These are phyloP conservation scores for Leishmania aethiopica DNA, from an alignment of 208 protist genomes.

Conservation along the genomic window DNA sequence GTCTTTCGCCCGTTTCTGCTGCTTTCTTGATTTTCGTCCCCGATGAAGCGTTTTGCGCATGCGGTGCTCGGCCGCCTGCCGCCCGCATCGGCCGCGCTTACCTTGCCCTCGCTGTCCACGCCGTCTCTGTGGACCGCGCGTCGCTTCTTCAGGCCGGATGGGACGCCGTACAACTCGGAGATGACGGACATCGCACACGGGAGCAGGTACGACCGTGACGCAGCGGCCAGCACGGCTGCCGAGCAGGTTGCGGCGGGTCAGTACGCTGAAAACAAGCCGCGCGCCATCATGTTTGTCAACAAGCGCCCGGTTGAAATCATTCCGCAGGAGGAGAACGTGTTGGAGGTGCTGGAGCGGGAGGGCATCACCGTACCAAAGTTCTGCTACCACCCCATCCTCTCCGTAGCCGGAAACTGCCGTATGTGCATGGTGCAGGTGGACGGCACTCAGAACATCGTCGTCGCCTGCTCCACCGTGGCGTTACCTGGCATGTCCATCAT, in stretches of 20 bases:
- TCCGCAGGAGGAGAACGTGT: slow-evolving; percentile 90
- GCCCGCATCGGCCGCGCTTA: neutral
- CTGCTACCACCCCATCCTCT: slow-evolving; percentile 93
- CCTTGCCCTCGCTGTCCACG: neutral
- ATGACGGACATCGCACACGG: slow-evolving; percentile 62
- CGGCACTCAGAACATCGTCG: slow-evolving; percentile 95
- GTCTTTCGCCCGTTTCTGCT: neutral
- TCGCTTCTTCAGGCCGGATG: slow-evolving; percentile 71
- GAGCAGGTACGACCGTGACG: slow-evolving; percentile 57
- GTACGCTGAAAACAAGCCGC: slow-evolving; percentile 86
- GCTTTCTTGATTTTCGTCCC: neutral
- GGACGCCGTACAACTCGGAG: slow-evolving; percentile 73
- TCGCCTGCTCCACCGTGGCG: slow-evolving; percentile 95
- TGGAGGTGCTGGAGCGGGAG: slow-evolving; percentile 91
- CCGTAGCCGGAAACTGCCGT: slow-evolving; percentile 97
- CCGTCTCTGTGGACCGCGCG: slow-evolving; percentile 25
- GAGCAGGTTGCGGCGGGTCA: slow-evolving; percentile 81
- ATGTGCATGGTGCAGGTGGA: slow-evolving; percentile 98
- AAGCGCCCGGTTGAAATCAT: slow-evolving; percentile 91
- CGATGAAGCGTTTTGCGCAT: slow-evolving; percentile 23
- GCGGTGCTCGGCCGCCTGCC: slow-evolving; percentile 9
- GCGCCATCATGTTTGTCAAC: slow-evolving; percentile 93
- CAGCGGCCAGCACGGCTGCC: slow-evolving; percentile 42
- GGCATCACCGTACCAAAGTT: slow-evolving; percentile 92
- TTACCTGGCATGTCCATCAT: slow-evolving; percentile 96